These are phyloP conservation scores for Dittrichia graveolens DNA, from an alignment of 129 eudicot genomes.

Conservation along the genomic window DNA sequence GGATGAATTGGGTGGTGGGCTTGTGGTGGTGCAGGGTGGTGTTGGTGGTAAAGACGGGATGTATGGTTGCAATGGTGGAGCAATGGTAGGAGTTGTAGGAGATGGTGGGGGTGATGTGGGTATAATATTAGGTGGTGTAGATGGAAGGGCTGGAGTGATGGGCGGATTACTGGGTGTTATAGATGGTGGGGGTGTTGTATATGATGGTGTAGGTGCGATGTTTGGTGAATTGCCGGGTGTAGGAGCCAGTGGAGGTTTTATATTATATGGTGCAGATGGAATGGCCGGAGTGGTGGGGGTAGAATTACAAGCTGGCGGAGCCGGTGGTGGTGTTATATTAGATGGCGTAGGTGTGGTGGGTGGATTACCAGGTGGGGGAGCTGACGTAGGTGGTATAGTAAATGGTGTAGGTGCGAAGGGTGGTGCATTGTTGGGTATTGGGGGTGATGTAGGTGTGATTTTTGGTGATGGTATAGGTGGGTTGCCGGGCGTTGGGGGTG, in stretches of 20 bases:
- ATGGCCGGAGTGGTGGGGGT: not conserved
- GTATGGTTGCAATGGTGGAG: not conserved
- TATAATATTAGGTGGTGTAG: not conserved
- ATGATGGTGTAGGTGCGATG: not conserved
- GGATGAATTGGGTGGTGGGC: slow-evolving; percentile 21
- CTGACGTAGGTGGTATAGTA: not conserved
- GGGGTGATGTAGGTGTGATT: slow-evolving; percentile 4
- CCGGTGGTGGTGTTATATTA: not conserved
- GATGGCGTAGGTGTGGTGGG: not conserved
- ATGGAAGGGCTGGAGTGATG: too few species aligned
- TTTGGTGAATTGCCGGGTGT: slow-evolving; percentile 5
- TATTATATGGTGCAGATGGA: not conserved
- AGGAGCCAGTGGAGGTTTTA: too few species aligned
- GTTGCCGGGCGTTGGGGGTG: not conserved
- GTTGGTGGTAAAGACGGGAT: slow-evolving; percentile 14
- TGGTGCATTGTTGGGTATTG: not conserved
- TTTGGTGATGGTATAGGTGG: slow-evolving; percentile 12
- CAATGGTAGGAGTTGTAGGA: not conserved
- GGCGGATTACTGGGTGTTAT: slow-evolving; percentile 10
- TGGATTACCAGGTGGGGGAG: too few species aligned
- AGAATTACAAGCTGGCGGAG: slow-evolving; percentile 8
- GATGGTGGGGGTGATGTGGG: slow-evolving; percentile 10
- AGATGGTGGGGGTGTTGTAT: not conserved
- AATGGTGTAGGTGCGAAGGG: not conserved
- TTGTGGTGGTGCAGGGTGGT: slow-evolving; percentile 4